Evolutionary conservation across 345 rosid genomes (phyloP).

Genomic region (Populus euphratica): DNA sequence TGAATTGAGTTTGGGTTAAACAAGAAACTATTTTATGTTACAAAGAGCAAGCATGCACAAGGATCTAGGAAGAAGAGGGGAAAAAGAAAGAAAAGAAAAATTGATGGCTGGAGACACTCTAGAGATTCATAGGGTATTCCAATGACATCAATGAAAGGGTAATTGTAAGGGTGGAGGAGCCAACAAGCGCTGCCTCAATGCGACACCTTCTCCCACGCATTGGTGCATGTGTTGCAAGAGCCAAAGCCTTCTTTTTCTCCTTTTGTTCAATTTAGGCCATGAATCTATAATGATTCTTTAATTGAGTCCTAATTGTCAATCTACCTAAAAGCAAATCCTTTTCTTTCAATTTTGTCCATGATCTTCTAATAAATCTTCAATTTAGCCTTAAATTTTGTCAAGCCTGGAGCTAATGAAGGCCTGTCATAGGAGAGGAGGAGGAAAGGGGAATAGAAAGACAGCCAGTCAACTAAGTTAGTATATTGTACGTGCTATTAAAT

Average conservation of each 20-base stretch:
- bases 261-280: neutral
- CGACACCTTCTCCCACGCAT: accelerated
- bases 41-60: neutral
- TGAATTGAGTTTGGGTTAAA: neutral
- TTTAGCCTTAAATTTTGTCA: no score
- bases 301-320: no score
- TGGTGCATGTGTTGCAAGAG: neutral
- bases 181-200: neutral
- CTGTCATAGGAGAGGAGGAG: neutral
- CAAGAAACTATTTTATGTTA: neutral
- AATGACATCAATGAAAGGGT: neutral
- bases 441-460: no score
- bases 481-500: no score
- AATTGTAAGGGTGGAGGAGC: neutral
- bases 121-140: neutral
- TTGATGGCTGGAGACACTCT: accelerated
- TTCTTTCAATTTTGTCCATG: no score
- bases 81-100: accelerated
- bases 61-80: no score
- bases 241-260: no score
- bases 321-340: no score
- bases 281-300: no score
- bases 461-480: neutral
- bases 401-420: neutral
- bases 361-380: no score